These are phyloP conservation scores for Clavariopsis aquatica DNA, from an alignment of 495 filamentous ascomycete genomes.

Conservation along the genomic window DNA sequence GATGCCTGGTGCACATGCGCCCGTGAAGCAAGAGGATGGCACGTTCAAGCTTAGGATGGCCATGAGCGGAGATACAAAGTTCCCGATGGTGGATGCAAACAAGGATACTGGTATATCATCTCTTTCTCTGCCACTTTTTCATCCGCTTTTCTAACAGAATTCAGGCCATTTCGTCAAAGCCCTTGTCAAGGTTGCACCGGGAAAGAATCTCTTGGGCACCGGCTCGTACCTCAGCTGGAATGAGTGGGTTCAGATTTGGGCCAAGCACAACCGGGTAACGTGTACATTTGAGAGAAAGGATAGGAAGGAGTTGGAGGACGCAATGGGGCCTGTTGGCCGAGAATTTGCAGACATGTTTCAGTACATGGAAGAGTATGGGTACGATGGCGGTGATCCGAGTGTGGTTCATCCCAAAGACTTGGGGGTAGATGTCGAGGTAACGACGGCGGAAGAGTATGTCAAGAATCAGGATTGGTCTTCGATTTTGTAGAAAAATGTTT, in stretches of 20 bases:
- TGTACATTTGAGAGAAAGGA: slow-evolving; percentile 21
- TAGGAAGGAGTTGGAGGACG: slow-evolving; percentile 25
- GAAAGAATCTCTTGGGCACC: slow-evolving; percentile 42
- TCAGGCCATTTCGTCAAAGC: slow-evolving; percentile 39
- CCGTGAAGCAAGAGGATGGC: slow-evolving; percentile 34
- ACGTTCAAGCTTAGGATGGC: slow-evolving; percentile 25
- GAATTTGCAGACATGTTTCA: slow-evolving; percentile 44
- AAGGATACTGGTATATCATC: slow-evolving; percentile 42
- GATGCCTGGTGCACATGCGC: neutral
- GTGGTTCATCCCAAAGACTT: slow-evolving; percentile 36
- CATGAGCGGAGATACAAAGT: slow-evolving; percentile 20
- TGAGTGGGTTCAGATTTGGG: slow-evolving; percentile 41
- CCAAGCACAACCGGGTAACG: slow-evolving; percentile 18
- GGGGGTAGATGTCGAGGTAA: slow-evolving; percentile 18
- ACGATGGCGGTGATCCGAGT: slow-evolving; percentile 42
- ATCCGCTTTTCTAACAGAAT: neutral
- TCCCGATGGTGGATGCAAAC: slow-evolving; percentile 41
- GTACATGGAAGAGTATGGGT: slow-evolving; percentile 45
- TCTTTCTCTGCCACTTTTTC: neutral
- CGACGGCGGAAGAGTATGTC: slow-evolving; percentile 42
- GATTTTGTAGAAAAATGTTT: slow-evolving; percentile 14
- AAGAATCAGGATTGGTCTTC: slow-evolving; percentile 42
- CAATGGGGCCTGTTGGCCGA: slow-evolving; percentile 34
- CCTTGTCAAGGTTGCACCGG: slow-evolving; percentile 39
- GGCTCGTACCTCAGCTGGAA: slow-evolving; percentile 37